These are phyloP conservation scores for Eucalyptus cladocalyx DNA, from an alignment of 345 rosid species.

Conservation along the genomic window DNA sequence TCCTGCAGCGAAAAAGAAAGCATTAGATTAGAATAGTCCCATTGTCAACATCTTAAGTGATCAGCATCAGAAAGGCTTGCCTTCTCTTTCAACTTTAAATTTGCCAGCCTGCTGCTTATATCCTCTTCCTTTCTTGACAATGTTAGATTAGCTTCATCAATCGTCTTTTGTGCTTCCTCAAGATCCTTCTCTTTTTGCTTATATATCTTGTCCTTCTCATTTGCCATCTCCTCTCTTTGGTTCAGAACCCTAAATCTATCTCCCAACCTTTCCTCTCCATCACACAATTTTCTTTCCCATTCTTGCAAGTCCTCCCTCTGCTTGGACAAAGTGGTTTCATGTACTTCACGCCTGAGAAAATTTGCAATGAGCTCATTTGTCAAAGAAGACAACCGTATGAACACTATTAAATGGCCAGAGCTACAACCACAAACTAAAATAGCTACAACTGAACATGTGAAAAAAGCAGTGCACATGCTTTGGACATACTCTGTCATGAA, in stretches of 20 bases:
- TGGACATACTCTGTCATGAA: constrained; percentile 65
- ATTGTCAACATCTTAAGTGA: neutral
- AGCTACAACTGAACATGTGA: neutral
- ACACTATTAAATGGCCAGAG: neutral
- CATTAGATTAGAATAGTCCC: neutral
- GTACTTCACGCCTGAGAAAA: constrained; percentile 58
- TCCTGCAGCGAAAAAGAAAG: constrained; percentile 34
- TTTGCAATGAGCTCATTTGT: neutral
- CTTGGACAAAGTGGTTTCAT: constrained; percentile 51
- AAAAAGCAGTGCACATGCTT: neutral
- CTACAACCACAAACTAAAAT: neutral
- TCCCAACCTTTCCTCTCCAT: constrained; percentile 79
- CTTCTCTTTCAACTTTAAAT: constrained; percentile 50
- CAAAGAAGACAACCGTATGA: neutral
- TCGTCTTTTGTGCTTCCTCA: constrained; percentile 66
- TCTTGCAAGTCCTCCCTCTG: constrained; percentile 93
- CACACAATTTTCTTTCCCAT: constrained; percentile 85
- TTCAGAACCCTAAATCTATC: constrained; percentile 49
- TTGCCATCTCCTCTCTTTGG: constrained; percentile 93
- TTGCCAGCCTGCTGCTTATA: constrained; percentile 43
- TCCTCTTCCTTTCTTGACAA: constrained; percentile 68
- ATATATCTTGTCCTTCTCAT: constrained; percentile 52
- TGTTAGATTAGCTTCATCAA: constrained; percentile 44
- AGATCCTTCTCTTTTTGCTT: constrained; percentile 74
- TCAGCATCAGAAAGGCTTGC: constrained; percentile 11